Evolutionary conservation across 2,329 filamentous ascomycete species (phyloP), one percentile per base, ranked within the genome.

Genomic region (Rosellinia necatrix): DNA sequence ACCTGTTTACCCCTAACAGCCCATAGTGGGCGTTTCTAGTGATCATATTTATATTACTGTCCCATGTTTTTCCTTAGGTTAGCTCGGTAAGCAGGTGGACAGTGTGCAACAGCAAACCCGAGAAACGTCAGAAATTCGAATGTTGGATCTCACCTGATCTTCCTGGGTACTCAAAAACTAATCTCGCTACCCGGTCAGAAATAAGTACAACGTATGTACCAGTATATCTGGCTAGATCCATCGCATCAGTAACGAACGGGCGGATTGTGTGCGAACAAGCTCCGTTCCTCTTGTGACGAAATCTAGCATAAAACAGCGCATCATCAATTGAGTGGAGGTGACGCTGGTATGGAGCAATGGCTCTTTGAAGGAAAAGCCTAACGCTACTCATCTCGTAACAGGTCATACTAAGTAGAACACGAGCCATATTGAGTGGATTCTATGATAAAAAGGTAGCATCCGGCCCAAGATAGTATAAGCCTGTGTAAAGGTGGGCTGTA

Each of bases 251-350:
- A 7, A 24, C 22, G 17, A 27, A 22, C 22, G 25, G 38, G 41
- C 15, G 15, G 17, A 19, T 29, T 40, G 41, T 22, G 34, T 9
- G 15, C n/a, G n/a, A 17, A 40, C 15, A 10, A 41, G n/a, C 27
- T 30, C 27, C 27, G 27, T 30, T 6, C 27, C 12, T 30, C 6
- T 30, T 22, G n/a, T n/a, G n/a, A n/a, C n/a, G n/a, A n/a, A n/a
- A n/a, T n/a, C 10, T 25, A 19, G 41, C 22, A 49, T 22, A 30
- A 34, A 44, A 47, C n/a, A 43, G n/a, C 32, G 47, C 32, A 47
- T 38, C 29, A 22, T 56, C 6, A 41, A 47, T 38, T 35, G 24
- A 37, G 10, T 32, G 4, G 12, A 17, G 25, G 19, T 49, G 25
- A 41, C 47, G 35, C 47, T 22, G 47, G 24, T 44, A 44, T 43